Evolutionary conservation across 228 moss, liverwort and hornwort genomes (phyloP).

Genomic region (Sphagnum magellanicum): DNA sequence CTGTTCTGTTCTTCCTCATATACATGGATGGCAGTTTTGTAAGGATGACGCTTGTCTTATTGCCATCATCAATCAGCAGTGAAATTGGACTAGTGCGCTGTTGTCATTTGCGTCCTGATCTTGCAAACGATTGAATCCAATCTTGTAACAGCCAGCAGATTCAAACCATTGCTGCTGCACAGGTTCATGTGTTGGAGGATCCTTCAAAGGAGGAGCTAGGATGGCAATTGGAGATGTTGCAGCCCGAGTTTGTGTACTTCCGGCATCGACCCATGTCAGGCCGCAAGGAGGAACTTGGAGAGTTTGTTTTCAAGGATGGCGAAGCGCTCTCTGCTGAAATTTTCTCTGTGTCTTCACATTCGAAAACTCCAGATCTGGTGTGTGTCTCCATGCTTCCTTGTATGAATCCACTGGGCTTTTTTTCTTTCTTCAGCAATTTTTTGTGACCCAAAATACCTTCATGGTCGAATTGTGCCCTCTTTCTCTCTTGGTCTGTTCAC

Average conservation of each 20-base stretch:
- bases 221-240: conserved; percentile 55
- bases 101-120: too few relatives aligned
- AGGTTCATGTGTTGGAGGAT: conserved; percentile 73
- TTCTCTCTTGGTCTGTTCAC: too few relatives aligned
- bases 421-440: too few relatives aligned
- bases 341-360: conserved; percentile 52
- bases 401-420: too few relatives aligned
- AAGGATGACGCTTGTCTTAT: too few relatives aligned
- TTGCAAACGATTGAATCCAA: too few relatives aligned
- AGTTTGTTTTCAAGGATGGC: conserved; percentile 53
- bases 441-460: too few relatives aligned
- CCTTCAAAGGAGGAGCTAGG: conserved; percentile 82
- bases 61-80: too few relatives aligned
- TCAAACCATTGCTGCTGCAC: conserved; percentile 5
- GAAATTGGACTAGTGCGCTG: too few relatives aligned
- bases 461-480: too few relatives aligned
- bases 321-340: conserved; percentile 59
- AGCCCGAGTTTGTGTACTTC: conserved; percentile 79
- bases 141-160: neutral
- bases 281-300: conserved; percentile 64
- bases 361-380: conserved; percentile 81
- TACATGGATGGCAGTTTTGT: too few relatives aligned
- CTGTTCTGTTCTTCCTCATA: too few relatives aligned
- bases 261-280: conserved; percentile 62
- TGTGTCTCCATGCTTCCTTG: conserved; percentile 4